These are phyloP conservation scores for Auxenochlorella pyrenoidosa DNA, from an alignment of 139 green algal genomes.

Conservation along the genomic window DNA sequence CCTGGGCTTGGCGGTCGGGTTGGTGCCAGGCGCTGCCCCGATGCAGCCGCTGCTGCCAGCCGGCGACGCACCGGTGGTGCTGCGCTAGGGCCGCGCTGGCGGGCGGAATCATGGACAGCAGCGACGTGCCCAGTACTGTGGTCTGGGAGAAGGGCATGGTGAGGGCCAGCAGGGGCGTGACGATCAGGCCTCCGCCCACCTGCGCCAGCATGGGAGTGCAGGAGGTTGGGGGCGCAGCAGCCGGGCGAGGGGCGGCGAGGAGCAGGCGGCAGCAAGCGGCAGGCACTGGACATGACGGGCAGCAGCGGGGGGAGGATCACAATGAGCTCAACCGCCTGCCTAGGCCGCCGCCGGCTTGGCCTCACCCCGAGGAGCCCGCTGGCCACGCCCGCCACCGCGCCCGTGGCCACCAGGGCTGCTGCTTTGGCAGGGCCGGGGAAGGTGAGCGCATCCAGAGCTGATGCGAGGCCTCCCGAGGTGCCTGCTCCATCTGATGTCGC, in stretches of 20 bases:
- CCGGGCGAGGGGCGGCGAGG: too few relatives aligned
- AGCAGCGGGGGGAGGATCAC: too few relatives aligned
- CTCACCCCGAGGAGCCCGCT: conserved; percentile 75
- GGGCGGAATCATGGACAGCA: conserved; percentile 75
- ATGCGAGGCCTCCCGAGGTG: background rate
- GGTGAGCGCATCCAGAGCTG: background rate
- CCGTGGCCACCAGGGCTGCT: conserved; percentile 52
- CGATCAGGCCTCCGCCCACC: conserved; percentile 63
- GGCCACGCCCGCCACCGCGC: conserved; percentile 69
- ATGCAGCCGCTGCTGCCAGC: background rate
- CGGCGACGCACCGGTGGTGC: conserved; percentile 48
- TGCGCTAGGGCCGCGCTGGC: conserved; percentile 57
- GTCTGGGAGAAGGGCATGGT: conserved; percentile 38
- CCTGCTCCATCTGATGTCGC: background rate
- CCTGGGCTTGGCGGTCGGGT: background rate
- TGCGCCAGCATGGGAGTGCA: background rate
- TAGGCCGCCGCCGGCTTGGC: too few relatives aligned
- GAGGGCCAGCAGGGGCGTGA: conserved; percentile 66
- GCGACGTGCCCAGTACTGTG: conserved; percentile 67
- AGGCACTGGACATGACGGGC: too few relatives aligned
- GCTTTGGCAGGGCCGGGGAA: conserved; percentile 30
- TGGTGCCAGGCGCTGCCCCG: background rate
- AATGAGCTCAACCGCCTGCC: too few relatives aligned
- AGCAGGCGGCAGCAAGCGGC: background rate
- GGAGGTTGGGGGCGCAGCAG: background rate